Evolutionary conservation across 352 stramenopile species (phyloP).

Genomic region (Phytopythium kandeliae): DNA sequence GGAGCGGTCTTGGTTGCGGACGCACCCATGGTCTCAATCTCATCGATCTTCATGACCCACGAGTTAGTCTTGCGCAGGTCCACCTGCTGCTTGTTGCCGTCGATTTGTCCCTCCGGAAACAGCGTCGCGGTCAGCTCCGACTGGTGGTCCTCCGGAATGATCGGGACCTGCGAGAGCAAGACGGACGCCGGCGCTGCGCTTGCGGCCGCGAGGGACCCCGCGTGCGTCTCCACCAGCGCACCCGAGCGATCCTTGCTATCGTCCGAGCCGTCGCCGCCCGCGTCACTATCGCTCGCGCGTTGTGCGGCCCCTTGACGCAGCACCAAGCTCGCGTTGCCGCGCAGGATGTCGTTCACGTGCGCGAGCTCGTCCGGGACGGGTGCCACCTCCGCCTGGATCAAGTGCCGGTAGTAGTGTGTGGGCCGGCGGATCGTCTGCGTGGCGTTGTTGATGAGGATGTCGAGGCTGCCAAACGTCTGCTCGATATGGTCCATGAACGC

Average conservation of each 20-base stretch:
- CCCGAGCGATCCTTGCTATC: slow-evolving; percentile 9
- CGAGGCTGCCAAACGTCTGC: slow-evolving; percentile 57
- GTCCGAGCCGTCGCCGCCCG: background rate
- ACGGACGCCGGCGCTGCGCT: slow-evolving; percentile 64
- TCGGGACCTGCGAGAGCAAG: slow-evolving; percentile 84
- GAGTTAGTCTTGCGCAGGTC: slow-evolving; percentile 92
- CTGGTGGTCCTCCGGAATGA: slow-evolving; percentile 83
- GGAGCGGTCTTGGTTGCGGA: no score
- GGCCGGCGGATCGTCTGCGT: slow-evolving; percentile 95
- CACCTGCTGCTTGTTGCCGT: slow-evolving; percentile 96
- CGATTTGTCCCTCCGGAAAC: slow-evolving; percentile 73
- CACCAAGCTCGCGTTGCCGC: slow-evolving; percentile 45
- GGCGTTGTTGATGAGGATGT: slow-evolving; percentile 96
- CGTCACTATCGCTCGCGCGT: background rate
- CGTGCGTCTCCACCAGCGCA: slow-evolving; percentile 22
- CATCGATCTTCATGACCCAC: slow-evolving; percentile 71
- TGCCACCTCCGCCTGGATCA: slow-evolving; percentile 74
- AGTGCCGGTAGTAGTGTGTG: slow-evolving; percentile 87
- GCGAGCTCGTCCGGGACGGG: slow-evolving; percentile 42
- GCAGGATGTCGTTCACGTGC: slow-evolving; percentile 38
- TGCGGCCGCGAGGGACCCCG: slow-evolving; percentile 7
- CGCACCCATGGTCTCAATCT: no score
- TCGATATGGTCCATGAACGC: slow-evolving; percentile 90
- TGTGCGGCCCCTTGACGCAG: background rate
- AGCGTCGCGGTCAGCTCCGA: slow-evolving; percentile 40